Base-by-base conservation (phyloP, 305 asterid genomes). In the Fraxinus sp. region DNA sequence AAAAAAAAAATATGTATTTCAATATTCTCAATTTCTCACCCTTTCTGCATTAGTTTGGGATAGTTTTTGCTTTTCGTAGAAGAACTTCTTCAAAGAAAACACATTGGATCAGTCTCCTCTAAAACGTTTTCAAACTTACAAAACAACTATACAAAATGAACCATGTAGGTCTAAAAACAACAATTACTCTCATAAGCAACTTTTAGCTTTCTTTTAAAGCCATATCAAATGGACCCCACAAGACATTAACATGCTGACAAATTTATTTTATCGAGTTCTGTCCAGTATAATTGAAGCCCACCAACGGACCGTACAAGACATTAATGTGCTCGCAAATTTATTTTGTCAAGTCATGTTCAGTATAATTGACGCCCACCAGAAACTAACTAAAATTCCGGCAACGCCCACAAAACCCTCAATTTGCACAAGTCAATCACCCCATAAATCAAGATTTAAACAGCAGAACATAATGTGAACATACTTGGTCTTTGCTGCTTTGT, bases 401-500 rank as follows among this genome's bases (percentile, higher is more conserved):
- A 59, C 30, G 64, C 5, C 57, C n/a, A 16, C 20, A 49, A 16
- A 52, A 52, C 3, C 64, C 64, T n/a, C 28, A 57, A 18, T 20
- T n/a, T 57, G 68, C 68, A 57, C 68, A 7, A 18, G 68, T 57
- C 28, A 57, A 20, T 57, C 9, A 57, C 26, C 11, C 11, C 28
- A 57, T 57, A 57, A 57, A 20, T 57, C 68, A 20, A 57, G 68
- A 57, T 57, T 18, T 52, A 16, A 57, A 57, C 26, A 57, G 13
- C 11, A 57, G 13, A 2, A 57, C 28, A 46, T 91, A 95, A 52
- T 52, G 2, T 52, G 7, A 16, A 16, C 62, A 52, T 52, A 16
- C 97, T 97, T 95, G 98, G 88, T 88, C 94, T 89, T 13, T 90
- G 90, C 73, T 89, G 62, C 9, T 52, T 89, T 32, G 95, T 83